Base-by-base conservation (phyloP, 768 basidiomycete genomes). In the Lepiota subincarnata region DNA sequence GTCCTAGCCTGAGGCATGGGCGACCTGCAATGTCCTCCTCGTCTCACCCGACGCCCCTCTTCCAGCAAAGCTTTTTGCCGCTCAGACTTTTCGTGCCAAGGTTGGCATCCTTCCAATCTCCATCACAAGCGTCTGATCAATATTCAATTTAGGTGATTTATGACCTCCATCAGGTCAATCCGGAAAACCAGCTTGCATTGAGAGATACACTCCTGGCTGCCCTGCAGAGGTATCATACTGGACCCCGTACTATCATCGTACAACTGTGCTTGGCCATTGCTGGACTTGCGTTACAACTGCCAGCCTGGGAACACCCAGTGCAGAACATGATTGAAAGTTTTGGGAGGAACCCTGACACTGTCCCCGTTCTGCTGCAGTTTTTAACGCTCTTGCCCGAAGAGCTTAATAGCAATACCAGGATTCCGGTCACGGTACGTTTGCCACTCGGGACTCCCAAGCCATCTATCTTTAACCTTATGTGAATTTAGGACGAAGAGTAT, bases 11-110 rank as follows among this genome's bases (percentile, higher is more conserved):
- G 92, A 97, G 71, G 95, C 97, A 61, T 99, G 97, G 97, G 80
- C 86, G 61, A 91, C 90, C 48, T 97, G 93, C 71, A 95, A 96
- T 73, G 78, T 87, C 69, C 83, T 99, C 61, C 82, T 99, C 59
- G 82, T 87, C 58, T 83, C 86, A 4, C 81, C 85, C 41, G 87
- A 92, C 60, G 83, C 83, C 2, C 89, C 92, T 2, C 66, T 75
- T 28, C 80, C 91, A 49, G 91, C 92, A 36, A 91, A 92, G 67
- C 71, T 97, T 48, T 98, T 99, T 64, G 95, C 94, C 7, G 94
- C 96, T 0, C 97, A 99, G 70, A 98, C 97, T 0, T 91, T 99
- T 67, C 79, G 95, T 66, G 78, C 89, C 45, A 99, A 99, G 80
- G 97, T 92, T 57, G 59, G 85, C 72, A 40, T 46, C 51, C 28